These are phyloP conservation scores for Tremella yokohamensis DNA, from an alignment of 768 basidiomycete genomes.

Conservation along the genomic window DNA sequence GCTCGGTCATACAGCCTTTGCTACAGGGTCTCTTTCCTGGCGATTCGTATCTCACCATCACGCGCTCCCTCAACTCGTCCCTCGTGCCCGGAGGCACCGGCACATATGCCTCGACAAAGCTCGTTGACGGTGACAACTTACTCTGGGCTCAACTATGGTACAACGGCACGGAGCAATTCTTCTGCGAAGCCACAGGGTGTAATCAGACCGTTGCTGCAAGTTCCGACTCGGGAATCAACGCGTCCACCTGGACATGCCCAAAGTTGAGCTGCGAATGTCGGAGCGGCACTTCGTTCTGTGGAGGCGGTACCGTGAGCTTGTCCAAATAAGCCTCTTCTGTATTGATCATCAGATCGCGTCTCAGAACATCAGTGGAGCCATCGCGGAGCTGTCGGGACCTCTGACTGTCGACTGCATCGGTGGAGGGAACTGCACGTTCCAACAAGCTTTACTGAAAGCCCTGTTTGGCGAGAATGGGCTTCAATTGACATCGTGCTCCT, in stretches of 20 bases:
- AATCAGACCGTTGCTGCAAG: conserved; percentile 56
- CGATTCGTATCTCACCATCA: conserved; percentile 70
- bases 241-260: conserved; percentile 66
- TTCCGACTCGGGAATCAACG: conserved; percentile 43
- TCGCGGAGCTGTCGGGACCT: conserved; percentile 64
- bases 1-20: conserved; percentile 77
- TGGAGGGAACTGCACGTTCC: conserved; percentile 66
- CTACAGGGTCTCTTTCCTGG: conserved; percentile 71
- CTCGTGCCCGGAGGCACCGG: conserved; percentile 58
- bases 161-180: conserved; percentile 63
- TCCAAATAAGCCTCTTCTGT: neutral
- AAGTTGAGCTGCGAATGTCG: conserved; percentile 73
- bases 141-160: conserved; percentile 49
- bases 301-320: conserved; percentile 36
- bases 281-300: conserved; percentile 70
- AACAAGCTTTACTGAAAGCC: conserved; percentile 63
- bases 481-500: conserved; percentile 67
- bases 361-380: conserved; percentile 59
- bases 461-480: conserved; percentile 75
- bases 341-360: conserved; percentile 15
- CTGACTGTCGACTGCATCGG: conserved; percentile 66
- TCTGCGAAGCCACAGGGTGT: conserved; percentile 71
- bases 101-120: conserved; percentile 12
- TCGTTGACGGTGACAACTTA: conserved; percentile 24
- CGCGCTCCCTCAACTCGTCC: conserved; percentile 67